Conservation (phyloP, 169 alveolate genomes). For the Eimeria sp. region DNA sequence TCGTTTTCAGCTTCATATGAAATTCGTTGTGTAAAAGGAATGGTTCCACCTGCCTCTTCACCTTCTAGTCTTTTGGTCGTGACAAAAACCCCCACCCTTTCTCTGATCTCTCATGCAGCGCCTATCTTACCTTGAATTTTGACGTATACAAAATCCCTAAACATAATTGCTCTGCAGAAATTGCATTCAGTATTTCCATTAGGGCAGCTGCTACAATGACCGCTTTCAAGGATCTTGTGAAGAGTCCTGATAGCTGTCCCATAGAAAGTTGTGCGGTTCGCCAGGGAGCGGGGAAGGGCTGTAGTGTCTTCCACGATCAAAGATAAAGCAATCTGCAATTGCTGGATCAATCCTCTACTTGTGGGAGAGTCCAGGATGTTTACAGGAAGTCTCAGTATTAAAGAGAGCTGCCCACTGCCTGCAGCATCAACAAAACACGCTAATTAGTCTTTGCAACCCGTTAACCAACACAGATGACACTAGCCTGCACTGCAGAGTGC, state of each 20-base stretch:
- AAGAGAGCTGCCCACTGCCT: constrained; percentile 31
- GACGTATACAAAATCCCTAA: constrained; percentile 61
- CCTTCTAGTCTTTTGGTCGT: neutral
- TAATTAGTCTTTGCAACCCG: neutral
- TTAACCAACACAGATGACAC: neutral
- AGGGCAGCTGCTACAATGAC: constrained; percentile 57
- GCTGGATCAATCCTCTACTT: constrained; percentile 34
- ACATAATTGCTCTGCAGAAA: constrained; percentile 59
- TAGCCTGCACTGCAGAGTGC: neutral
- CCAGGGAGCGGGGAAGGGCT: constrained; percentile 31
- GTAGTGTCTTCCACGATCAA: constrained; percentile 47
- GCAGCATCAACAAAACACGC: neutral
- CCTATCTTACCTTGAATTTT: constrained; percentile 34
- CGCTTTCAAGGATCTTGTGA: constrained; percentile 48
- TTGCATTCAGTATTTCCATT: constrained; percentile 1
- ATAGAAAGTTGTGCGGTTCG: constrained; percentile 36
- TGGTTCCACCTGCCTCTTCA: no score
- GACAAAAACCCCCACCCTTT: neutral
- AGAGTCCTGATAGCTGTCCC: constrained; percentile 66
- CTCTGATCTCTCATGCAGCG: neutral
- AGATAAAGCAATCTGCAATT: constrained; percentile 14
- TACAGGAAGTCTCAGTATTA: constrained; percentile 22
- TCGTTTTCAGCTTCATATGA: neutral
- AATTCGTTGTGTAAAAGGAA: neutral
- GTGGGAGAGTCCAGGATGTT: constrained; percentile 62